These are phyloP conservation scores for Ophiocordyceps camponoti-rufipedis DNA, from an alignment of 2,329 filamentous ascomycete genomes.

Conservation along the genomic window DNA sequence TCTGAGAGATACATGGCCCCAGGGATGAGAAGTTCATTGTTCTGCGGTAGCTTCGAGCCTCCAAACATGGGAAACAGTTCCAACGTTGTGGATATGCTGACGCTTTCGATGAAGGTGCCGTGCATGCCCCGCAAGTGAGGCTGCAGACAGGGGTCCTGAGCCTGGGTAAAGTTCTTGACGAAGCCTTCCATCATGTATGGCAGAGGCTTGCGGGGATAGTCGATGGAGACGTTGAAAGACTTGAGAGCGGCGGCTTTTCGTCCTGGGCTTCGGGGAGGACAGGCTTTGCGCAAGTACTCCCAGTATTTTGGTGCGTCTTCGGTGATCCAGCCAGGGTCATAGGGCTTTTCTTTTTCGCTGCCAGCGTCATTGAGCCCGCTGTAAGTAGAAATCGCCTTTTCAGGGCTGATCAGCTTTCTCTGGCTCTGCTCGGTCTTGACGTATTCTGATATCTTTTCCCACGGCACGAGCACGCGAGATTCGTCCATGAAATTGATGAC, in stretches of 20 bases:
- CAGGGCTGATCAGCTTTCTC: slow-evolving; percentile 22
- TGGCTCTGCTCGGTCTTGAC: slow-evolving; percentile 26
- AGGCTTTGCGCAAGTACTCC: slow-evolving; percentile 36
- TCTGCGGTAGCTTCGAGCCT: slow-evolving; percentile 42
- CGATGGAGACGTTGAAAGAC: slow-evolving; percentile 12
- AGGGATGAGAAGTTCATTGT: slow-evolving; percentile 46
- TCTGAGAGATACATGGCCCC: slow-evolving; percentile 45
- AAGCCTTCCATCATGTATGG: slow-evolving; percentile 27
- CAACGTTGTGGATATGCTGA: slow-evolving; percentile 29
- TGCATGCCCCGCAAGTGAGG: slow-evolving; percentile 32
- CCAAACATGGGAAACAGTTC: slow-evolving; percentile 43
- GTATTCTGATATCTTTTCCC: slow-evolving; percentile 32
- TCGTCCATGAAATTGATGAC: slow-evolving; percentile 48
- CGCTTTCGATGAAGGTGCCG: slow-evolving; percentile 36
- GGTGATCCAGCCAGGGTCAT: slow-evolving; percentile 28
- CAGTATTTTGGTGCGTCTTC: slow-evolving; percentile 32
- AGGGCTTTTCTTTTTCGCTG: slow-evolving; percentile 12
- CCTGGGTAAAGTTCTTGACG: slow-evolving; percentile 37
- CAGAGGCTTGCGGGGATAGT: slow-evolving; percentile 16
- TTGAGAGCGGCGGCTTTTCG: slow-evolving; percentile 15
- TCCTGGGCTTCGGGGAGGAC: slow-evolving; percentile 34
- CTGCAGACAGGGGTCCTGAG: slow-evolving; percentile 41
- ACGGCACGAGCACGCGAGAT: slow-evolving; percentile 41
- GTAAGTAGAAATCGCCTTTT: slow-evolving; percentile 23
- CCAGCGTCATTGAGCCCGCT: slow-evolving; percentile 21